Evolutionary conservation across 805 yeast genomes (phyloP).

Genomic region (Yarrowia sp.): DNA sequence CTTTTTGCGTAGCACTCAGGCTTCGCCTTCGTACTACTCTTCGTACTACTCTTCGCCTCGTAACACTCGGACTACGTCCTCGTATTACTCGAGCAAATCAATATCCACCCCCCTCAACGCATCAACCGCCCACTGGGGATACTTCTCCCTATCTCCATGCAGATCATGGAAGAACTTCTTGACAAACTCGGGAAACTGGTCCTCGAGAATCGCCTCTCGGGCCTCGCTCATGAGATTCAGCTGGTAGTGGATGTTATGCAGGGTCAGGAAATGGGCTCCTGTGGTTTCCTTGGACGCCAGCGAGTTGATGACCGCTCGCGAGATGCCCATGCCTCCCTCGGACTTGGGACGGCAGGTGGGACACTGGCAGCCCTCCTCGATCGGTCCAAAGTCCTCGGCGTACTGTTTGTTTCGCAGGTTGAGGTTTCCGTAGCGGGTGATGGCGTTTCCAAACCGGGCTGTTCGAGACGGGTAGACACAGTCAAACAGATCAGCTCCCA

Average conservation of each 20-base stretch:
- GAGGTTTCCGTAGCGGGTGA: constrained; percentile 52
- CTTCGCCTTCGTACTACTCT: too few species aligned
- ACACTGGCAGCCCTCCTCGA: constrained; percentile 54
- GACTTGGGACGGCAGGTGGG: constrained; percentile 51
- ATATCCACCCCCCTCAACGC: constrained; percentile 52
- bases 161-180: constrained; percentile 49
- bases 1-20: too few species aligned
- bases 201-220: constrained; percentile 52
- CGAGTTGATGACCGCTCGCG: constrained; percentile 52
- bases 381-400: constrained; percentile 50
- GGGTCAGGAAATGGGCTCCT: constrained; percentile 55
- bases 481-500: constrained; percentile 57
- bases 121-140: constrained; percentile 55
- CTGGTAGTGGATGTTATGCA: constrained; percentile 56
- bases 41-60: too few species aligned
- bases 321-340: constrained; percentile 51
- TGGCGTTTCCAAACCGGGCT: constrained; percentile 55
- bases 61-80: background rate
- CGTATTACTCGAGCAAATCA: constrained; percentile 43
- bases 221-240: constrained; percentile 54
- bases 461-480: constrained; percentile 58
- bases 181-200: constrained; percentile 52
- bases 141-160: constrained; percentile 49
- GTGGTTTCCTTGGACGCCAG: constrained; percentile 54
- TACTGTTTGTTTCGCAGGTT: constrained; percentile 51